Evolutionary conservation across 2,329 filamentous ascomycete species (phyloP), one percentile per base, ranked within the genome.

Genomic region (Penicillium sp.): DNA sequence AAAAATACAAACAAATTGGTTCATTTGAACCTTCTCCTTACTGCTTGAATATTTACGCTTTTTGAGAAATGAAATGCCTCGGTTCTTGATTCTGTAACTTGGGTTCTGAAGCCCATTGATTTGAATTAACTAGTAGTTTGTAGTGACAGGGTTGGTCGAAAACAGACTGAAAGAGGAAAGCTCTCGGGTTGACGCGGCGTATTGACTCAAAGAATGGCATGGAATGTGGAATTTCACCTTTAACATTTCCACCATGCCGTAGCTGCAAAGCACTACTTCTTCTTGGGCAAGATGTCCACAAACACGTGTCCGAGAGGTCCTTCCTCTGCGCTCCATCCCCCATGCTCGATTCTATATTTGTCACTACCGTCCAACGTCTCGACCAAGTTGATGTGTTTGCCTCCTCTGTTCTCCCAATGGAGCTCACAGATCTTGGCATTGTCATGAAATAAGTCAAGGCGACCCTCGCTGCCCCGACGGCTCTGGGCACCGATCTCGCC

Each of bases 241-340:
- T 18, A 18, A 18, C 38, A 34, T 71, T 65, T 7, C 62, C 67
- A 60, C 61, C 67, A 45, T 59, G 38, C 8, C 9, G 38, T 21
- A 40, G 38, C 8, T 21, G 38, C n/a, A 40, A 18, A 10, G n/a
- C 38, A 73, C 34, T 60, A 60, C 52, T 66, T 55, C 64, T 65
- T 65, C 49, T 52, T 55, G 21, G 57, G 54, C 45, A 51, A 58
- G 5, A 70, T 59, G 54, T 70, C 68, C 13, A 70, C 58, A 48
- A 60, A 70, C 29, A 70, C 68, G 54, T 70, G 68, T 49, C 68
- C 68, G 45, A 70, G 55, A 38, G 68, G 68, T 32, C 68, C 68
- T 18, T 47, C 59, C 57, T 61, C 58, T 47, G 63, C 54, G 54
- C 67, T 70, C 68, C 68, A 70, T 57, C 68, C 68, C 40, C 64